Evolutionary conservation across 129 eudicot genomes (phyloP), one percentile per base, ranked within the genome.

Genomic region (Centrapalus pauciflorus): DNA sequence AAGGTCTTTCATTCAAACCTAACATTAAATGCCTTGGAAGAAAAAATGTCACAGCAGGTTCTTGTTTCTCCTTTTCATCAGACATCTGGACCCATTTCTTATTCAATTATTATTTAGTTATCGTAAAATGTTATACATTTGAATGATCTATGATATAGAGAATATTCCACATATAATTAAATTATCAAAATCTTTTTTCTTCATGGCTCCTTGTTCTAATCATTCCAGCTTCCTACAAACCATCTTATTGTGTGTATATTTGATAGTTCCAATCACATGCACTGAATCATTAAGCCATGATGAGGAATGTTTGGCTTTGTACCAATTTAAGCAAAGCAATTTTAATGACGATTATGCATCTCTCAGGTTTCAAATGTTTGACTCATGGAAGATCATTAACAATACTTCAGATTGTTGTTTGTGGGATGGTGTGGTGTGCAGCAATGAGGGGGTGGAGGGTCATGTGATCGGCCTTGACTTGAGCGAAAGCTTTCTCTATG

Each of bases 381-480:
- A 21, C 5, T 14, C 66, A 2, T 60, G 49, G 66, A 60, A 33
- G 12, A 21, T 17, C 13, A 51, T 12, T 50, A 40, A 4, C n/a
- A n/a, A n/a, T n/a, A n/a, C n/a, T 56, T 56, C 19, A 26, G 59
- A 65, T 21, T 65, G 70, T 33, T 65, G 70, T 51, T 46, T 19
- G 25, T 65, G 70, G 70, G 26, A 65, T 23, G 70, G 70, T 9
- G 58, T 65, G 13, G 29, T 7, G 58, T 65, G 70, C 14, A 14
- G 38, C 43, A 46, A 16, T 2, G 23, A 27, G 1, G 9, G 46
- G 5, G 25, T 54, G 0, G 23, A 11, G 4, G 64, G 64, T 40
- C 74, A n/a, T 9, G 74, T 68, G 54, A 26, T 68, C 35, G 74
- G 28, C 11, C 64, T 68, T 55, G 74, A 68, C 55, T 29, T 68